Evolutionary conservation across 31 red algal species (phyloP), one percentile per base, ranked within the genome.

Genomic region (Bonnemaisonia californica): DNA sequence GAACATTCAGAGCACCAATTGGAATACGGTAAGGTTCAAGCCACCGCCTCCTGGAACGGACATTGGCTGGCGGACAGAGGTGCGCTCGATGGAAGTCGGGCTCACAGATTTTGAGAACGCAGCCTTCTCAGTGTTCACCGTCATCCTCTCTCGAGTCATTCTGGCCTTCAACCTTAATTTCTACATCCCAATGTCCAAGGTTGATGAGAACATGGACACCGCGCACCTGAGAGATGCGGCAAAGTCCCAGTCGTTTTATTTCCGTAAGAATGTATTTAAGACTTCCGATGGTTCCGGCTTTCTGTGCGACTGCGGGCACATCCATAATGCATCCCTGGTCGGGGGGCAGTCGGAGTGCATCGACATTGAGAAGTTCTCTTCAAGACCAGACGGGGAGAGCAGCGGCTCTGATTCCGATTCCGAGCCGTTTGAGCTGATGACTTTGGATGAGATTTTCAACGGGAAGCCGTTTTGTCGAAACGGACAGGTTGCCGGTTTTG

Each of bases 81-180:
- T 99, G 41, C 88, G 96, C 2, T 86, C 93, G 4, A 99, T 99
- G 96, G 96, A 99, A 38, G 89, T 95, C 4, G 89, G 92, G 34
- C 66, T 99, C 35, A 99, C 96, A 30, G 96, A 99, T 54, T 99
- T 99, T 83, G 96, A 99, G 48, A 99, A 99, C 56, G 96, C 96
- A 9, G 96, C 96, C n/a, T 95, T 96, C 77, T 89, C 90, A 26
- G 93, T 99, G 58, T 99, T 99, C 75, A 95, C 77, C 16, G 93
- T 99, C 45, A 58, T 99, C 55, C 77, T 95, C 9, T 99, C 96
- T 26, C 80, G 96, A 22, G 89, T 95, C 1, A 99, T 99, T 61
- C 71, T 99, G 4, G 96, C 96, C 2, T 99, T 95, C 62, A 91
- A 92, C 71, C 87, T 99, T 41, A 95, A 99, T 64, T 90, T 99